A percentile compares a stretch with the other conserved stretches of the same genome.
Conservation (phyloP, 2,329 filamentous ascomycete genomes). For the Microthyrium microscopicum region DNA sequence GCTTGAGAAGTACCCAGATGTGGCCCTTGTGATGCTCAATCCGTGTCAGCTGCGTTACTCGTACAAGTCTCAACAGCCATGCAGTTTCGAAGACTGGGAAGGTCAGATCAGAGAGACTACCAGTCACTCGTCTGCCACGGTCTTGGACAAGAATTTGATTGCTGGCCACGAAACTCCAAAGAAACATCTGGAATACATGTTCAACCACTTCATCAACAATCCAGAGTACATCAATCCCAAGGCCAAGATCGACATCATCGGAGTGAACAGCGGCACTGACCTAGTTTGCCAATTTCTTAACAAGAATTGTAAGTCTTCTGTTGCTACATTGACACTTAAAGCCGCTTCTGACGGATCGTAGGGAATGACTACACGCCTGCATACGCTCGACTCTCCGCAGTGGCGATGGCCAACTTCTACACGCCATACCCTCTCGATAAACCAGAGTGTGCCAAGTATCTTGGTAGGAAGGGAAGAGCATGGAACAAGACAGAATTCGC, state of each 20-base stretch:
- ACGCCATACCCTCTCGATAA: too few species aligned
- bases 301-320: slow-evolving; percentile 28
- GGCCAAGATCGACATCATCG: slow-evolving; percentile 52
- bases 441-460: too few species aligned
- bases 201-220: slow-evolving; percentile 42
- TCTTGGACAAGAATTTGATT: slow-evolving; percentile 45
- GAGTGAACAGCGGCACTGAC: slow-evolving; percentile 49
- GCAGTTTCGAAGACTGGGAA: slow-evolving; percentile 42
- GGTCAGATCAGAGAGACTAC: slow-evolving; percentile 45
- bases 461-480: too few species aligned
- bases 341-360: slow-evolving; percentile 7
- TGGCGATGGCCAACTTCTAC: too few species aligned
- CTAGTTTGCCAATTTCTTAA: slow-evolving; percentile 42
- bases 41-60: slow-evolving; percentile 65
- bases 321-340: neutral
- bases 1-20: slow-evolving; percentile 22
- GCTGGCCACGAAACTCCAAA: slow-evolving; percentile 37
- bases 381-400: too few species aligned
- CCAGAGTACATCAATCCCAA: slow-evolving; percentile 26
- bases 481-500: too few species aligned
- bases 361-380: slow-evolving; percentile 14
- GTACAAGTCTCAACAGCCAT: slow-evolving; percentile 40
- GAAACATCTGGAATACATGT: slow-evolving; percentile 51
- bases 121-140: slow-evolving; percentile 37
- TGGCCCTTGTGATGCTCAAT: slow-evolving; percentile 64